Evolutionary conservation across 2,329 filamentous ascomycete genomes (phyloP).

Genomic region (Alternaria sp.): DNA sequence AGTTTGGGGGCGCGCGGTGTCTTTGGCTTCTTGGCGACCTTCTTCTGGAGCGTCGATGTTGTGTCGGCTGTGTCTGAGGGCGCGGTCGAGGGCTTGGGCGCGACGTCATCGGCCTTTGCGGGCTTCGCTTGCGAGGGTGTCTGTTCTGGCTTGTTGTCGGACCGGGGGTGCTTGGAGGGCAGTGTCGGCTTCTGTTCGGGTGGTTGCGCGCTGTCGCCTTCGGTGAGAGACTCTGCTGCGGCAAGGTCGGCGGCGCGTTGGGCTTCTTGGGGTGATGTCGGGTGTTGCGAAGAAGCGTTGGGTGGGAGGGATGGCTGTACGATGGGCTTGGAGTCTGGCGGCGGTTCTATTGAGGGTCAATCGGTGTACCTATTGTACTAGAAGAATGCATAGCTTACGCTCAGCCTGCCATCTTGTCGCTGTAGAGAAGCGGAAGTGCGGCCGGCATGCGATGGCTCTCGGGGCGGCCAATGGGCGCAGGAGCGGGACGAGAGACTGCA

Average conservation of each 20-base stretch:
- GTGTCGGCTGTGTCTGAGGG: slow-evolving; percentile 6
- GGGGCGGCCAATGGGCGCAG: slow-evolving; percentile 50
- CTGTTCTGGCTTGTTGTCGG: slow-evolving; percentile 8
- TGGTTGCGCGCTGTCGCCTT: slow-evolving; percentile 41
- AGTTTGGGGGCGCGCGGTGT: slow-evolving; percentile 5
- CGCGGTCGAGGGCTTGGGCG: neutral
- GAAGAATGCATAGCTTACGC: slow-evolving; percentile 23
- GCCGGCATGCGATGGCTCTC: slow-evolving; percentile 43
- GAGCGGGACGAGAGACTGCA: slow-evolving; percentile 47
- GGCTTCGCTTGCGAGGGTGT: slow-evolving; percentile 10
- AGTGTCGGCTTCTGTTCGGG: slow-evolving; percentile 29
- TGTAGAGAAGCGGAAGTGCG: slow-evolving; percentile 52
- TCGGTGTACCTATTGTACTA: neutral
- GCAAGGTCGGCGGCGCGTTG: slow-evolving; percentile 40
- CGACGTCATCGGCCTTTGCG: neutral
- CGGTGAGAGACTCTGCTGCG: slow-evolving; percentile 42
- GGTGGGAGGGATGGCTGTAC: slow-evolving; percentile 25
- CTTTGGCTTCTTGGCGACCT: slow-evolving; percentile 6
- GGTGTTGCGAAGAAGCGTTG: slow-evolving; percentile 29
- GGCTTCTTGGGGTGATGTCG: slow-evolving; percentile 41
- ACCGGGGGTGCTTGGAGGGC: slow-evolving; percentile 20
- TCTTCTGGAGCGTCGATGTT: slow-evolving; percentile 13
- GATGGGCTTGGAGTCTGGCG: slow-evolving; percentile 38
- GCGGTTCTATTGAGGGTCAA: slow-evolving; percentile 11
- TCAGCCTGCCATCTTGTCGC: slow-evolving; percentile 35